phyloP scores from a whole-genome alignment of 306 rosid species.

The Heteromeles arbutifolia region DNA sequence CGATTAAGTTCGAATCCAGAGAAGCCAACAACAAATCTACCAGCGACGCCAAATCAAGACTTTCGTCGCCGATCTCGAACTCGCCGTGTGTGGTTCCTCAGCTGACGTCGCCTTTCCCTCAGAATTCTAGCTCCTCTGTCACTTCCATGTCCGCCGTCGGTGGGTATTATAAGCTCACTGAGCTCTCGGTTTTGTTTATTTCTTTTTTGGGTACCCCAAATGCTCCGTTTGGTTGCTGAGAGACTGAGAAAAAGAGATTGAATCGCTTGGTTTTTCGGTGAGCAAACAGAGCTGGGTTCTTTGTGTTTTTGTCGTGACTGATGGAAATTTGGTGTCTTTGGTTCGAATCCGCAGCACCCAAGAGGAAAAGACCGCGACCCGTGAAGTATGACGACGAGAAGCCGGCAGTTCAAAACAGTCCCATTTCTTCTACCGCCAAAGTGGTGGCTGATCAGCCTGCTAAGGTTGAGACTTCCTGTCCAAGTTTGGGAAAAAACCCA shows the following conservation, averaged over 20 bases:
- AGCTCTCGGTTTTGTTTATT: constrained; percentile 4
- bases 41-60: constrained; percentile 55
- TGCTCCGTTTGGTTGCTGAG: constrained; percentile 16
- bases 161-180: constrained; percentile 29
- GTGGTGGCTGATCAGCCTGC: constrained; percentile 44
- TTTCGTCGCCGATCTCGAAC: constrained; percentile 76
- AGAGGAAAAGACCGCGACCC: constrained; percentile 82
- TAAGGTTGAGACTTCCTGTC: constrained; percentile 36
- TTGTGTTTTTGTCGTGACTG: background rate
- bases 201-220: background rate
- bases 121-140: constrained; percentile 46
- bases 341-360: constrained; percentile 50
- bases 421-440: constrained; percentile 41
- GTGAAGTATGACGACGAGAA: constrained; percentile 68
- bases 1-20: constrained; percentile 46
- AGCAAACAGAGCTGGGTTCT: background rate
- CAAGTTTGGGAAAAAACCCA: constrained; percentile 38
- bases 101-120: constrained; percentile 34
- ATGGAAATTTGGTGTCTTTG: constrained; percentile 1
- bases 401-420: constrained; percentile 37
- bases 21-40: constrained; percentile 48
- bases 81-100: constrained; percentile 30
- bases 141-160: constrained; percentile 57
- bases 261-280: constrained; percentile 19
- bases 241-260: constrained; percentile 9